Base-by-base conservation (phyloP, 1,139 yeast genomes). In the Saccharomyces hybrid region DNA sequence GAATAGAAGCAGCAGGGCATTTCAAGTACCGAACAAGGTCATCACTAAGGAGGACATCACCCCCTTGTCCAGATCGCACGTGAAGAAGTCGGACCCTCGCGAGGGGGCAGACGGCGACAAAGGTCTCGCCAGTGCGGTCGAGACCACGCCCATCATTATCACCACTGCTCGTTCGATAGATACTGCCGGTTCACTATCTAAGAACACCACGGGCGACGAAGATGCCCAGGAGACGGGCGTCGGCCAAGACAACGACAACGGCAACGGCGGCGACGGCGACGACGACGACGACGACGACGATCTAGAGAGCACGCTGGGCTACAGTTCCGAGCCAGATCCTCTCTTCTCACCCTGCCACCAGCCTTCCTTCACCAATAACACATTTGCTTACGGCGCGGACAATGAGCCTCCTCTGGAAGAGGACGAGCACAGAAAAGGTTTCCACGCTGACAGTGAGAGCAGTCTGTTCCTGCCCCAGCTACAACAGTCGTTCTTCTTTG, bases 1-100 rank as follows among this genome's bases (percentile, higher is more conserved):
- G 44, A 46, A 46, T 28, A 47, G 28, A 21, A 52, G 42, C 29
- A 50, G 55, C 27, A 57, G 51, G 50, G 54, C 54, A 28, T 59
- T 59, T 53, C 58, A 58, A 51, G 54, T 58, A 31, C 32, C 56
- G 34, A 58, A 58, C 49, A 55, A 55, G 19, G 54, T 61, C 12
- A 64, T 64, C 41, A 59, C 66, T 6, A 63, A 62, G 49, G 64
- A 64, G 42, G 66, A 61, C 53, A 65, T 65, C 26, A 58, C 60
- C n/a, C 66, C 67, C 12, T 51, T 64, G 6, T 48, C 55, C 11
- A 55, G 50, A 38, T 38, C 44, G 44, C 44, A 38, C 12, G 16
- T n/a, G 19, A 38, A 38, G 24, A 38, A 38, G 16, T 12, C 26
- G 21, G 41, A 41, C 21, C 4, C 44, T 16, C 49, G 42, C 12